Conservation (phyloP, 495 filamentous ascomycete genomes). For the Penicillium cinerascens region DNA sequence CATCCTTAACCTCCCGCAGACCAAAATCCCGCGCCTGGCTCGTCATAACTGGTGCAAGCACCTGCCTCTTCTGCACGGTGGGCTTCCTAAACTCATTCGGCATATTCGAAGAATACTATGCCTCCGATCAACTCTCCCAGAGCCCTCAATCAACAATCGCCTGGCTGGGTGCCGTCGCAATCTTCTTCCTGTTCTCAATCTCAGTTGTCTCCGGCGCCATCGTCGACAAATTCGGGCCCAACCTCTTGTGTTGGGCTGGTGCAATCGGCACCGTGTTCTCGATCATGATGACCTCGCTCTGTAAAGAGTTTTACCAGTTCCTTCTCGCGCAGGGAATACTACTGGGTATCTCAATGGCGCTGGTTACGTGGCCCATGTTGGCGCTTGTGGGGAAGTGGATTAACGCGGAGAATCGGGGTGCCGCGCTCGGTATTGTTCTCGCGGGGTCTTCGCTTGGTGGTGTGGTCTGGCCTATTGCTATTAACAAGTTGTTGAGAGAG, state of each 20-base stretch:
- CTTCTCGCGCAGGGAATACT: constrained; percentile 59
- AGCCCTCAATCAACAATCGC: constrained; percentile 50
- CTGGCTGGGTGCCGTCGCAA: constrained; percentile 57
- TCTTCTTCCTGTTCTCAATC: constrained; percentile 39
- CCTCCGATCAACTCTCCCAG: constrained; percentile 42
- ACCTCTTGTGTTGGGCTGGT: constrained; percentile 27
- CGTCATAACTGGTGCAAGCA: constrained; percentile 27
- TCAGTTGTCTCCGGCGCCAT: constrained; percentile 32
- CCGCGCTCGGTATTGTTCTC: constrained; percentile 53
- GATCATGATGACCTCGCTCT: constrained; percentile 57
- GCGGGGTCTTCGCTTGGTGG: constrained; percentile 57
- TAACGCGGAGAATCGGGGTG: constrained; percentile 43
- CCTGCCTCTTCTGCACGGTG: constrained; percentile 47
- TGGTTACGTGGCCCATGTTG: constrained; percentile 51
- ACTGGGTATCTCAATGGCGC: constrained; percentile 45
- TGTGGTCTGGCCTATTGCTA: constrained; percentile 44
- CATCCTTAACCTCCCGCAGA: neutral
- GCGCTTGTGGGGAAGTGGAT: constrained; percentile 55
- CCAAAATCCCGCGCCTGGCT: constrained; percentile 17
- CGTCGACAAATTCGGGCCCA: constrained; percentile 39
- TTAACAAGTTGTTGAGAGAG: constrained; percentile 34
- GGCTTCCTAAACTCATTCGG: constrained; percentile 65
- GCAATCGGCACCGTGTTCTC: constrained; percentile 35
- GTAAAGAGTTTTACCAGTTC: constrained; percentile 58
- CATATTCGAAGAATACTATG: constrained; percentile 60